Evolutionary conservation across 2,329 filamentous ascomycete genomes (phyloP).

Genomic region (Thelonectria olida): DNA sequence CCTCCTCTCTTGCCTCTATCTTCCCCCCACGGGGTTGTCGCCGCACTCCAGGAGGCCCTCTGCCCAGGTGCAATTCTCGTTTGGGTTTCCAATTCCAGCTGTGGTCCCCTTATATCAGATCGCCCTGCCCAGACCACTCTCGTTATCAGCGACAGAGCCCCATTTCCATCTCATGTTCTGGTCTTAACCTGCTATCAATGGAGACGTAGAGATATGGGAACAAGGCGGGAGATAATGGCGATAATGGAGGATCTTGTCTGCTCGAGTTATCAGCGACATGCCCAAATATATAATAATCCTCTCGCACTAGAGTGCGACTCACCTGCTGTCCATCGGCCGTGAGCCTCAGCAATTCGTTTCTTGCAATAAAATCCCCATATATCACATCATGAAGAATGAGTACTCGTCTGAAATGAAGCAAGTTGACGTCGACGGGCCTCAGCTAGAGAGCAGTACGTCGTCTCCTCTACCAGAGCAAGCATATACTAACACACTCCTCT

Average conservation of each 20-base stretch:
- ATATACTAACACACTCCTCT: neutral
- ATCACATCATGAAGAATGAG: slow-evolving; percentile 13
- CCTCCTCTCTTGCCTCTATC: no score
- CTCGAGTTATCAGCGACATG: no score
- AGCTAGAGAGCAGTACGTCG: slow-evolving; percentile 19
- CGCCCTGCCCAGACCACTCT: neutral
- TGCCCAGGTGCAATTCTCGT: neutral
- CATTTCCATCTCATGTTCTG: neutral
- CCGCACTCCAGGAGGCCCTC: slow-evolving; percentile 2
- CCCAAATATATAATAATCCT: slow-evolving; percentile 3
- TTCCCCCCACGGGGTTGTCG: slow-evolving; percentile 10
- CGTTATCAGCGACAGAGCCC: neutral
- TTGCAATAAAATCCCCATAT: neutral
- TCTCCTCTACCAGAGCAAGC: neutral
- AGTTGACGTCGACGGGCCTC: neutral
- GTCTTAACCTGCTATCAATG: neutral
- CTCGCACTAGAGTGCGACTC: neutral
- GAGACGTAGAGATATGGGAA: slow-evolving; percentile 2
- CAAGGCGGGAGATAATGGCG: no score
- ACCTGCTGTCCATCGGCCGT: slow-evolving; percentile 5
- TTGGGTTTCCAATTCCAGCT: slow-evolving; percentile 6
- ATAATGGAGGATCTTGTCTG: neutral
- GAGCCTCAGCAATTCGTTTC: neutral
- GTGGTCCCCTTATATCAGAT: neutral
- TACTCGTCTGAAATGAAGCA: slow-evolving; percentile 9